Evolutionary conservation across 352 stramenopile genomes (phyloP), one percentile per base, ranked within the genome.

Genomic region (Pythium monospermum): DNA sequence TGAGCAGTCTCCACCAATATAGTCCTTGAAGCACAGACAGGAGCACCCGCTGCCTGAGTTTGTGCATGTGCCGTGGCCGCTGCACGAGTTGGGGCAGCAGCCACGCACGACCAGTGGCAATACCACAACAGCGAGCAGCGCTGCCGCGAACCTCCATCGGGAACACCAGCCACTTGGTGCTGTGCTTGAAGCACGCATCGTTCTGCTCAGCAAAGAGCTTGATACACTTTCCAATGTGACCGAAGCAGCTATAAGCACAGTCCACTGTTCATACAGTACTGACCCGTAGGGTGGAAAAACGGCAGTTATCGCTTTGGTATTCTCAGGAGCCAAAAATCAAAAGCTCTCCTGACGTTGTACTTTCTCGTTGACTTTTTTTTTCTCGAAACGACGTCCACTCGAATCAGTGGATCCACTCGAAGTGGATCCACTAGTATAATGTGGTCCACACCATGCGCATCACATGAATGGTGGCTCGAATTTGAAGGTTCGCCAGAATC

Each of bases 1-100:
- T 8, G 90, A 97, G 75, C 93, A 98, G 69, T 97, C 93, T n/a
- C 81, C 79, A 19, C 87, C 90, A 7, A 56, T 69, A 66, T 85
- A 98, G 22, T 87, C 85, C 41, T 75, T 74, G 55, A 94, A 96
- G 64, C 87, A 97, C 41, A 67, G 52, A 50, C 76, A 96, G 25
- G 76, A 16, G 62, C 81, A 92, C 50, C 78, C 78, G 41, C 86
- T 88, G 53, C 81, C 78, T 5, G 47, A 51, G 39, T 60, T 66
- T 4, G 61, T 78, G 65, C 81, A 92, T n/a, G 67, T 71, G 27
- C 78, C 81, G 26, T 82, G 68, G 16, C 69, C 68, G 33, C 61
- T 88, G 53, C 78, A 88, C 16, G 36, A 55, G 48, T 85, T 89
- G 30, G 77, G 75, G 27, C 81, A 92, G 63, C 67, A 80, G 37